These are phyloP conservation scores for Malassezia arunalokei DNA, from an alignment of 1,284 basidiomycete species.

Conservation along the genomic window DNA sequence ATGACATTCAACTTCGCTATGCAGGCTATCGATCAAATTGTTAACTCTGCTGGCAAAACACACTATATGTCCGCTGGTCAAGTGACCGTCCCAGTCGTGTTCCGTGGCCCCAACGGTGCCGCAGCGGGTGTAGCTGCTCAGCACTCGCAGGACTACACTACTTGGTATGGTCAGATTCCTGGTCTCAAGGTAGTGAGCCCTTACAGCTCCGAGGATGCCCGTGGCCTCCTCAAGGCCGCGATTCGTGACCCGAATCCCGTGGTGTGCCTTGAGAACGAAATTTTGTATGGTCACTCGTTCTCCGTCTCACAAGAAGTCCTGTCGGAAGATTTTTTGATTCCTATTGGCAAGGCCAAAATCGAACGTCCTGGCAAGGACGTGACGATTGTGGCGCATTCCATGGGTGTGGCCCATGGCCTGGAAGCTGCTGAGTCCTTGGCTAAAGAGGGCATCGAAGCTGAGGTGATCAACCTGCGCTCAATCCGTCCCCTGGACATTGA, in stretches of 20 bases:
- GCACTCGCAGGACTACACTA: conserved; percentile 50
- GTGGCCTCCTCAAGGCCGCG: conserved; percentile 89
- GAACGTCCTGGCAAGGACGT: conserved; percentile 85
- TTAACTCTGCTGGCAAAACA: conserved; percentile 99
- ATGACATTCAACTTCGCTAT: conserved; percentile 64
- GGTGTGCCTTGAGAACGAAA: conserved; percentile 98
- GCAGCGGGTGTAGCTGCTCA: conserved; percentile 86
- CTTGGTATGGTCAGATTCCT: conserved; percentile 87
- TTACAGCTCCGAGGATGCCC: conserved; percentile 94
- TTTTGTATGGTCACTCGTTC: conserved; percentile 94
- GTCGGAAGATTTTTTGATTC: conserved; percentile 79
- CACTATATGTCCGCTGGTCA: conserved; percentile 99
- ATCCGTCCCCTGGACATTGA: conserved; percentile 95
- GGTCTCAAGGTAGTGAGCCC: conserved; percentile 96
- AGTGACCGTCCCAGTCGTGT: conserved; percentile 92
- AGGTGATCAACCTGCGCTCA: conserved; percentile 91
- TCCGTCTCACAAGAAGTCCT: conserved; percentile 87
- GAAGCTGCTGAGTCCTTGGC: conserved; percentile 74
- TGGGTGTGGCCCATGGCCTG: conserved; percentile 39
- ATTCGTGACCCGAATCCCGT: conserved; percentile 97
- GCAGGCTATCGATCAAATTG: conserved; percentile 94
- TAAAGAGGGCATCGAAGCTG: conserved; percentile 82
- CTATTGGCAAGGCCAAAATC: conserved; percentile 94
- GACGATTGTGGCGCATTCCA: conserved; percentile 76
- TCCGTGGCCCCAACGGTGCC: conserved; percentile 98